Base-by-base conservation (phyloP, 1,284 basidiomycete species). In the Austroboletus niveus region DNA sequence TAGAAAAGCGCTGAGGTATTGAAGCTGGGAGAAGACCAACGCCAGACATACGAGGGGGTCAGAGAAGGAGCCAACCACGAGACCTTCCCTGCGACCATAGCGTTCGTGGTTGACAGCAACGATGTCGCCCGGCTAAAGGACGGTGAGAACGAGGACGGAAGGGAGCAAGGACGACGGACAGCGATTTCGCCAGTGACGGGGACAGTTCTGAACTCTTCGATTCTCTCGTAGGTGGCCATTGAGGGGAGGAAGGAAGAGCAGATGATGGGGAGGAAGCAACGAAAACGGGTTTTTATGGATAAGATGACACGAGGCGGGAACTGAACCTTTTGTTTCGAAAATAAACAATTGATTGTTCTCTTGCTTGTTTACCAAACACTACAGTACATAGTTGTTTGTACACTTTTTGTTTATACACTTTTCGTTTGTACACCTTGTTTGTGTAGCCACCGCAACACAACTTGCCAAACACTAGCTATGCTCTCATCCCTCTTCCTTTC, bases 61-160 rank as follows among this genome's bases (percentile, higher is more conserved):
- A 51, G 80, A 64, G 71, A 86, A 83, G 32, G 84, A 79, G 42
- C 87, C 87, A 41, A 89, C 72, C 57, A 91, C 88, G 55, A 91
- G 79, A 49, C 89, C 89, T 63, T 91, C 87, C 63, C 77, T 80
- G 57, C 79, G 75, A 60, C 83, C 83, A 58, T 77, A 76, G 36
- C 69, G 47, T 44, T 80, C 80, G 62, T 88, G 79, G 61, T 82
- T 77, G 63, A 91, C 84, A 47, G 85, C 75, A 67, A 91, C 88
- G 63, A 91, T 78, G 69, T 91, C 88, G 59, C 89, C 89, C 49
- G 85, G 79, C 85, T 87, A 61, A 30, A 48, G 30, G 2, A 45
- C 14, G 12, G 30, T 60, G 10, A 56, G 38, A 29, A 39, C 44
- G 14, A 41, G 11, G 22, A 10, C 22, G 12, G 8, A 47, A 17